Conservation (phyloP, 2,329 filamentous ascomycete species). For the Trichoderma asperellum region DNA sequence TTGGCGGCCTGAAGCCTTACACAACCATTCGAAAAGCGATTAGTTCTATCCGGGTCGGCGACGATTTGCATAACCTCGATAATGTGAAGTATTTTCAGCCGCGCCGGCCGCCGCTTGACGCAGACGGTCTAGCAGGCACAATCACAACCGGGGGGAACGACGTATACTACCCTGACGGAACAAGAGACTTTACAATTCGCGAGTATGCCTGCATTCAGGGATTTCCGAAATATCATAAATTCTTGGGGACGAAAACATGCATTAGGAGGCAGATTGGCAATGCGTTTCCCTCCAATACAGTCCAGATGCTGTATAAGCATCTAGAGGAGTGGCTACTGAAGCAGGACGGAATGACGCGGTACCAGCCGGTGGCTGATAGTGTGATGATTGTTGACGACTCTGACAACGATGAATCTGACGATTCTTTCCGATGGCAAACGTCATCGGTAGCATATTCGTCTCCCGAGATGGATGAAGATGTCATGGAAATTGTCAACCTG, state of each 20-base stretch:
- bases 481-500: not conserved
- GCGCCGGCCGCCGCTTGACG: conserved; percentile 48
- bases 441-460: conserved; percentile 29
- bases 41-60: conserved; percentile 37
- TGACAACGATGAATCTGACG: conserved; percentile 34
- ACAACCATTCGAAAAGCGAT: conserved; percentile 53
- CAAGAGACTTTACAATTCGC: conserved; percentile 64
- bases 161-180: conserved; percentile 68
- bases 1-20: conserved; percentile 44
- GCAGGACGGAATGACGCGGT: conserved; percentile 45
- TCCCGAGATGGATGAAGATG: conserved; percentile 36
- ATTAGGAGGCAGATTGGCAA: conserved; percentile 74
- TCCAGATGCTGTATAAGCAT: conserved; percentile 54
- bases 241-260: conserved; percentile 48
- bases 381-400: conserved; percentile 37
- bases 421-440: conserved; percentile 15
- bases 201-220: conserved; percentile 73
- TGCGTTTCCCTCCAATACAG: conserved; percentile 69
- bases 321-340: conserved; percentile 51
- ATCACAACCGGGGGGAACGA: conserved; percentile 68
- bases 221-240: conserved; percentile 66
- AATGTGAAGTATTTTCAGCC: conserved; percentile 37
- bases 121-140: conserved; percentile 54
- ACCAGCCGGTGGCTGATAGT: conserved; percentile 31
- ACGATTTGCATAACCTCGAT: conserved; percentile 48